A percentile compares a stretch with the other conserved stretches of the same genome.
These are phyloP conservation scores for Cercospora canescens DNA, from an alignment of 2,329 filamentous ascomycete genomes.

Conservation along the genomic window DNA sequence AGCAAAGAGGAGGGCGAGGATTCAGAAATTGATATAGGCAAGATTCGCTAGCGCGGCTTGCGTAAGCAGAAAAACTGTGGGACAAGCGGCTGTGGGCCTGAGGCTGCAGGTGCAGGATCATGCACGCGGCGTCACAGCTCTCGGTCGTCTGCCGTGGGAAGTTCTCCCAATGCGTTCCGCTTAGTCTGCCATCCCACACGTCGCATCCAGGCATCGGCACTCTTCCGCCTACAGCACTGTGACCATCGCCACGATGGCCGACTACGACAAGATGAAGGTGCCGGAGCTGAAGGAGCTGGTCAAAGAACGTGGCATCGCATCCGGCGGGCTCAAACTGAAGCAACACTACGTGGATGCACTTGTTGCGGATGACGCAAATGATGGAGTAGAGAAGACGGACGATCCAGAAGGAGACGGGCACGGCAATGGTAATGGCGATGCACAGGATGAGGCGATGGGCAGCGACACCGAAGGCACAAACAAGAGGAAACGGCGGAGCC, in stretches of 20 bases:
- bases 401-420: not conserved
- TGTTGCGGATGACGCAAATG: slow-evolving; percentile 33
- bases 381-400: slow-evolving; percentile 5
- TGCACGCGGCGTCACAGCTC: slow-evolving; percentile 2
- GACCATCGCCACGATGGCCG: slow-evolving; percentile 29
- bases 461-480: slow-evolving; percentile 25
- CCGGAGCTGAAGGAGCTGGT: slow-evolving; percentile 47
- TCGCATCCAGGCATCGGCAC: slow-evolving; percentile 2
- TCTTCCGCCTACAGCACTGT: not conserved
- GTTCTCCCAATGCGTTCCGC: not conserved
- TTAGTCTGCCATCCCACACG: not conserved
- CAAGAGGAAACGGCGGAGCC: slow-evolving; percentile 35
- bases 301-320: slow-evolving; percentile 49
- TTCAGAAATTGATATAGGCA: not conserved
- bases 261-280: slow-evolving; percentile 51
- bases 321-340: slow-evolving; percentile 49
- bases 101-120: not conserved
- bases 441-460: slow-evolving; percentile 8
- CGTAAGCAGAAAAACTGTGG: not conserved
- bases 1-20: slow-evolving; percentile 1
- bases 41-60: not conserved
- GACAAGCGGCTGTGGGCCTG: not conserved
- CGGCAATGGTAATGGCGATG: slow-evolving; percentile 5
- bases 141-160: not conserved
- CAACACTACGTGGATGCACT: slow-evolving; percentile 51